Percentiles rank a stretch among this genome's conserved stretches.
Conservation (phyloP, 352 stramenopile genomes). For the Pythium oligandrum region DNA sequence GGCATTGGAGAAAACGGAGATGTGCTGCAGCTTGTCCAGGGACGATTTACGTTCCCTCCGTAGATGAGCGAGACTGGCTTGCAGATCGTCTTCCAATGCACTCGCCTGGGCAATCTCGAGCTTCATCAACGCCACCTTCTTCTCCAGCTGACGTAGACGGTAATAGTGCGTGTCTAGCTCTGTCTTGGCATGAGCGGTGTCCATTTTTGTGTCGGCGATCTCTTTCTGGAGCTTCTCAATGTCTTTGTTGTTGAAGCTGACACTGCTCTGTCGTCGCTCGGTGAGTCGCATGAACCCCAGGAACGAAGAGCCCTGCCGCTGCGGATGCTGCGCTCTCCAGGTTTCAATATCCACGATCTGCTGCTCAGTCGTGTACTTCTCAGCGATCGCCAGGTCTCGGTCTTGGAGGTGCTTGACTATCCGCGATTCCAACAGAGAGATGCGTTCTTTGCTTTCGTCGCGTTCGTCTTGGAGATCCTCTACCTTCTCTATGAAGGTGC, state of each 20-base stretch:
- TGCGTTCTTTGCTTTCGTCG: constrained; percentile 36
- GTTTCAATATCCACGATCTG: constrained; percentile 56
- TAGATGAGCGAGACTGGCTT: constrained; percentile 47
- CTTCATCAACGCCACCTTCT: constrained; percentile 53
- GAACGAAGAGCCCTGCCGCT: constrained; percentile 18
- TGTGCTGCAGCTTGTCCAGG: constrained; percentile 51
- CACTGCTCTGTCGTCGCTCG: constrained; percentile 3
- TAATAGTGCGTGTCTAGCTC: constrained; percentile 62
- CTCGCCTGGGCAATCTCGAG: constrained; percentile 58
- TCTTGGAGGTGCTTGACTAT: constrained; percentile 76
- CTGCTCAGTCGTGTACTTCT: constrained; percentile 66
- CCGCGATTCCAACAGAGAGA: constrained; percentile 57
- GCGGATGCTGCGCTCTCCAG: constrained; percentile 35
- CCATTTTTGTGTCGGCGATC: constrained; percentile 60
- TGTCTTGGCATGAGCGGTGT: constrained; percentile 45
- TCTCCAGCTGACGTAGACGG: constrained; percentile 49
- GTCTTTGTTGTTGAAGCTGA: constrained; percentile 38
- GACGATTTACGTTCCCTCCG: constrained; percentile 35
- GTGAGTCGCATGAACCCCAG: constrained; percentile 12
- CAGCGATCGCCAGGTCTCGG: constrained; percentile 59
- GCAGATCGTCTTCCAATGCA: constrained; percentile 59
- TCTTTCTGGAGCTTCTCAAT: constrained; percentile 59
- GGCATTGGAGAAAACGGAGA: constrained; percentile 38
- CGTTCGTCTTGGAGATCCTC: constrained; percentile 34
- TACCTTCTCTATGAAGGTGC: constrained; percentile 36